Conservation (phyloP, 345 rosid genomes). For the Ceriops zippeliana region DNA sequence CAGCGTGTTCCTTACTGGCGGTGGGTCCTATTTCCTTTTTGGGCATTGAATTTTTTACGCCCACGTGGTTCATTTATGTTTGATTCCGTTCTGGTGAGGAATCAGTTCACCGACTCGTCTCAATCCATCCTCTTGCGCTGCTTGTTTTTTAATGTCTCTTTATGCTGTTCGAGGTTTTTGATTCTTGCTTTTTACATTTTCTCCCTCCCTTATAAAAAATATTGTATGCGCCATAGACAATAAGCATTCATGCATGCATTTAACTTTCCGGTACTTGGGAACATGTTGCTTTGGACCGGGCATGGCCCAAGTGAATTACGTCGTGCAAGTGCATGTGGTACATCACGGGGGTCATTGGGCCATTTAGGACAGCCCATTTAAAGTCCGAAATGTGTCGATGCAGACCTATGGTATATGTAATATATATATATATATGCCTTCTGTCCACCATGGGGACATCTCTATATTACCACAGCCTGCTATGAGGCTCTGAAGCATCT, state of each 20-base stretch:
- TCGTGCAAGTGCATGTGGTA: not conserved
- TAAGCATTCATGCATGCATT: not conserved
- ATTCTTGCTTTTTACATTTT: not conserved
- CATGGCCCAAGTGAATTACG: slow-evolving; percentile 3
- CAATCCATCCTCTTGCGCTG: too few species aligned
- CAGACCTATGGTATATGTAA: too few species aligned
- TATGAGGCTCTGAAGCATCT: too few species aligned
- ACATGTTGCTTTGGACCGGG: not conserved
- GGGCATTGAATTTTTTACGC: not conserved
- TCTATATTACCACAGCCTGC: too few species aligned
- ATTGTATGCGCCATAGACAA: not conserved
- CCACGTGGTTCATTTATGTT: not conserved
- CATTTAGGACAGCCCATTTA: too few species aligned
- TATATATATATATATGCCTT: too few species aligned
- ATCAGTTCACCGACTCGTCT: slow-evolving; percentile 1
- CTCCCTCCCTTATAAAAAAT: too few species aligned
- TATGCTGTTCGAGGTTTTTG: not conserved
- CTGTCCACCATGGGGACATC: too few species aligned
- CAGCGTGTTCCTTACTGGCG: not conserved
- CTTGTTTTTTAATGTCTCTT: not conserved
- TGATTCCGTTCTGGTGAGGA: slow-evolving; percentile 5
- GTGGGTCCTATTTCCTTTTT: not conserved
- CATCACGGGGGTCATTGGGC: too few species aligned
- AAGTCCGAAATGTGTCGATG: too few species aligned
- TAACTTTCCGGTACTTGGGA: not conserved